A percentile compares a stretch with the other conserved stretches of the same genome.
Conservation (phyloP, 192 early-diverging fungal species). For the Backusella sp. region DNA sequence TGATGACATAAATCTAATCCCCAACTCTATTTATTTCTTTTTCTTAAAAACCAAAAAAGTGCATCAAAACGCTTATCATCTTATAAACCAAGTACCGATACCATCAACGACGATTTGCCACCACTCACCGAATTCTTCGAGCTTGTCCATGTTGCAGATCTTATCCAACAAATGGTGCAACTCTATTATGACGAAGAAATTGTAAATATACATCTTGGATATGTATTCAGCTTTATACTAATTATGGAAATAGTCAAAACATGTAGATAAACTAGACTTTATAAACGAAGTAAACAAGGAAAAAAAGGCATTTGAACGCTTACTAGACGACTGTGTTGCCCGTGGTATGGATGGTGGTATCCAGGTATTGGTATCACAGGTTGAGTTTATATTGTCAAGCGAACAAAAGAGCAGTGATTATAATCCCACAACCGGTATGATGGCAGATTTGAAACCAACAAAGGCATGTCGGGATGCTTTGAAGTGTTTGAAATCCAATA, state of each 20-base stretch:
- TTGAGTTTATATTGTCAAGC: conserved; percentile 76
- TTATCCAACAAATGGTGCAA: conserved; percentile 93
- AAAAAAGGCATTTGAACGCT: conserved; percentile 83
- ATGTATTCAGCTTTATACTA: background rate
- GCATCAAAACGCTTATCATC: conserved; percentile 44
- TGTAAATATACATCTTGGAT: no score
- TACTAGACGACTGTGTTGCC: conserved; percentile 89
- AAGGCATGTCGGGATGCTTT: conserved; percentile 80
- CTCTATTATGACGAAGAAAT: conserved; percentile 82
- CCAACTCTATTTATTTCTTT: background rate
- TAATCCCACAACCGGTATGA: conserved; percentile 59
- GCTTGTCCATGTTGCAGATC: conserved; percentile 90
- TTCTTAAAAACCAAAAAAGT: conserved; percentile 21
- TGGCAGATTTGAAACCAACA: conserved; percentile 71
- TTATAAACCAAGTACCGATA: conserved; percentile 43
- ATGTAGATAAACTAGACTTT: conserved; percentile 90
- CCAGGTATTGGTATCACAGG: conserved; percentile 76
- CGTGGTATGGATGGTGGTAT: conserved; percentile 92
- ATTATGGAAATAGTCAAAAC: conserved; percentile 41
- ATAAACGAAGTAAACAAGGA: conserved; percentile 90
- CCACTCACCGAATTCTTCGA: conserved; percentile 87
- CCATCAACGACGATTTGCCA: conserved; percentile 45
- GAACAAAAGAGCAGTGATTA: conserved; percentile 73
- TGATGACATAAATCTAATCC: background rate
- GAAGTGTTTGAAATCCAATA: conserved; percentile 75